These are phyloP conservation scores for Pythium angustatum DNA, from an alignment of 352 stramenopile genomes.

Conservation along the genomic window DNA sequence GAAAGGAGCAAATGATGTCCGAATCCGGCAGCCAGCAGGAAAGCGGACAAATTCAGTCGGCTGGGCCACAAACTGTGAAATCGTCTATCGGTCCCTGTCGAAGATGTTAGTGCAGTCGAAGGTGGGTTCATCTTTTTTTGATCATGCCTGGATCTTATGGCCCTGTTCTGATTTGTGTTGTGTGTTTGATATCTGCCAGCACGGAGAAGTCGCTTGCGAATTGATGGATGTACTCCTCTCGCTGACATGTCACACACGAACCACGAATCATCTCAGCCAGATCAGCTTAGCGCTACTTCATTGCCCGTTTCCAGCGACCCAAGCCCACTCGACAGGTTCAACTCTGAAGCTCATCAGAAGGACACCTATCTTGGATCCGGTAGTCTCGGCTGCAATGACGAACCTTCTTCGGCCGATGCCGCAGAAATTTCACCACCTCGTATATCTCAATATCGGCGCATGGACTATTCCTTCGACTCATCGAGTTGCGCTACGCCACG, in stretches of 20 bases:
- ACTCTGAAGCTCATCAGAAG: slow-evolving; percentile 7
- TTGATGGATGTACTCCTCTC: slow-evolving; percentile 41
- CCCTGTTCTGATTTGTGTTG: background rate
- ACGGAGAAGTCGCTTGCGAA: slow-evolving; percentile 48
- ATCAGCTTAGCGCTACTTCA: slow-evolving; percentile 64
- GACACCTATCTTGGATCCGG: slow-evolving; percentile 11
- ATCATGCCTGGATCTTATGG: background rate
- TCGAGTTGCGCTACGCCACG: slow-evolving; percentile 31
- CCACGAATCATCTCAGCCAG: slow-evolving; percentile 42
- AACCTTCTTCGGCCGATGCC: slow-evolving; percentile 13
- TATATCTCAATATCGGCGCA: slow-evolving; percentile 57
- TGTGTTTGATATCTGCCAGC: slow-evolving; percentile 38
- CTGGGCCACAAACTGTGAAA: slow-evolving; percentile 17
- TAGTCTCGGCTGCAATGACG: background rate
- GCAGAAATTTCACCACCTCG: slow-evolving; percentile 33
- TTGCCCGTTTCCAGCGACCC: slow-evolving; percentile 43
- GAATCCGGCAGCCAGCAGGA: background rate
- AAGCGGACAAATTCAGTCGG: background rate
- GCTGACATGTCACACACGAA: slow-evolving; percentile 47
- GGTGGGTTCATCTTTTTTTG: slow-evolving; percentile 3
- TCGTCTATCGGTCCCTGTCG: slow-evolving; percentile 14
- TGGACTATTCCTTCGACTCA: slow-evolving; percentile 47
- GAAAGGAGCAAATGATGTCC: slow-evolving; percentile 21
- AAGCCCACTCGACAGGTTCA: background rate
- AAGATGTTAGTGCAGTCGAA: slow-evolving; percentile 5